phyloP scores from a whole-genome alignment of 176 grass and related monocot species.

The Pontederia paniculata region DNA sequence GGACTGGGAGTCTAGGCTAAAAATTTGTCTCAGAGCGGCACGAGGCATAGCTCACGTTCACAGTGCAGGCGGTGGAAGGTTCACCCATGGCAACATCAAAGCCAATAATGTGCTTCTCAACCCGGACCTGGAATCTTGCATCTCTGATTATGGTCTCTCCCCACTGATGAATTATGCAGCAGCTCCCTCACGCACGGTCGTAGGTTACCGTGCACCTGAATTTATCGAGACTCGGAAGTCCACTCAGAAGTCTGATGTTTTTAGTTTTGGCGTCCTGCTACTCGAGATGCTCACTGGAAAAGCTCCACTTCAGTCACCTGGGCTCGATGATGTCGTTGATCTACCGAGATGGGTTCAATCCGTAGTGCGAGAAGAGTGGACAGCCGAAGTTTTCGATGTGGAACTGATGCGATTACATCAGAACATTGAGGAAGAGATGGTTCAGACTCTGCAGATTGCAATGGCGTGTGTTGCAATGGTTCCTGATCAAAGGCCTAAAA shows the following conservation, averaged over 20 bases:
- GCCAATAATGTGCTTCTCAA: constrained; percentile 76
- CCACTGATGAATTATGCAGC: constrained; percentile 53
- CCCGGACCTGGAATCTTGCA: constrained; percentile 35
- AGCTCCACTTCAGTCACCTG: constrained; percentile 64
- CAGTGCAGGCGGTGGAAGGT: constrained; percentile 64
- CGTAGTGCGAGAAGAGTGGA: constrained; percentile 95
- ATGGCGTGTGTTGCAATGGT: constrained; percentile 50
- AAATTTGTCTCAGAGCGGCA: constrained; percentile 62
- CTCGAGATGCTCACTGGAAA: constrained; percentile 92
- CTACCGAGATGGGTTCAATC: constrained; percentile 85
- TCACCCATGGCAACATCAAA: constrained; percentile 86
- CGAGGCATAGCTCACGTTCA: constrained; percentile 66
- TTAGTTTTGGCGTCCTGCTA: constrained; percentile 78
- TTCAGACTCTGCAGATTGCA: constrained; percentile 86
- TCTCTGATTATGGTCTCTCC: constrained; percentile 72
- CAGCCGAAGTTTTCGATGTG: constrained; percentile 76
- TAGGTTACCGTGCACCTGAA: constrained; percentile 79
- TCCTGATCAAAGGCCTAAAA: constrained; percentile 63
- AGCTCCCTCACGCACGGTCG: constrained; percentile 28
- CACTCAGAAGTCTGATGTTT: constrained; percentile 83
- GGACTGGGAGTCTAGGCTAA: constrained; percentile 75
- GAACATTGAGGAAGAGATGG: constrained; percentile 89
- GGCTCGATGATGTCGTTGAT: constrained; percentile 40
- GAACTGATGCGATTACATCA: constrained; percentile 47
- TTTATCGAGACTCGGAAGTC: constrained; percentile 59